Percentiles rank a stretch among this genome's conserved stretches.
Evolutionary conservation across 1,139 yeast species (phyloP).

Genomic region (Saccharomyces hybrid): DNA sequence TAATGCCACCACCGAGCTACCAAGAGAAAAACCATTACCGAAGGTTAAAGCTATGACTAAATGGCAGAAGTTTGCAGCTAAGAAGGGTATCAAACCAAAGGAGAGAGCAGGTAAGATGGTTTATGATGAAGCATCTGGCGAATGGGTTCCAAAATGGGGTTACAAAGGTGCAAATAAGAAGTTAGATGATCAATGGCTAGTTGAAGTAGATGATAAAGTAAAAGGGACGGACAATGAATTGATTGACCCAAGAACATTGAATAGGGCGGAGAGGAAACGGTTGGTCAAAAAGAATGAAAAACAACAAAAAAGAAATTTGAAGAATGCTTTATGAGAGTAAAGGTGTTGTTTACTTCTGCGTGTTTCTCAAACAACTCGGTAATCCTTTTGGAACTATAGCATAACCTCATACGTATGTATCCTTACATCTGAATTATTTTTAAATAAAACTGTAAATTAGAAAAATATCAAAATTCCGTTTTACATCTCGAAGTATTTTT

Average conservation of each 20-base stretch:
- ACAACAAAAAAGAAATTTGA: slow-evolving; percentile 78
- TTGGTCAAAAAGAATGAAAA: slow-evolving; percentile 78
- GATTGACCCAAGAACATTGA: slow-evolving; percentile 77
- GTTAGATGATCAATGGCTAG: slow-evolving; percentile 88
- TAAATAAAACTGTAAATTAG: background rate
- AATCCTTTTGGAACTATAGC: background rate
- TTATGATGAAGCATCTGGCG: slow-evolving; percentile 79
- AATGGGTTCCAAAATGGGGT: slow-evolving; percentile 99
- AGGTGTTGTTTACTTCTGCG: background rate
- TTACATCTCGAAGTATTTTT: background rate
- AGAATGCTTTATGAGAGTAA: slow-evolving; percentile 27
- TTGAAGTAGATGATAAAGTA: slow-evolving; percentile 77
- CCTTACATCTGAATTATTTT: background rate
- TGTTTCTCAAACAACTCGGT: background rate
- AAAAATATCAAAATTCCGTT: background rate
- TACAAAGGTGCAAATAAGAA: slow-evolving; percentile 88
- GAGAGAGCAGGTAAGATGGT: slow-evolving; percentile 87
- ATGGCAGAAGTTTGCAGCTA: slow-evolving; percentile 96
- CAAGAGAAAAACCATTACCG: slow-evolving; percentile 94
- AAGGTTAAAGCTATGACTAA: slow-evolving; percentile 86
- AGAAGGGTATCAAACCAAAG: slow-evolving; percentile 89
- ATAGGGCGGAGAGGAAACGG: slow-evolving; percentile 75
- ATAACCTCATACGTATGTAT: background rate
- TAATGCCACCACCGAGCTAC: slow-evolving; percentile 71
- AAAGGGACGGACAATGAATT: slow-evolving; percentile 62